Conservation (phyloP, 805 yeast genomes). For the Kregervanrija fluxuum region DNA sequence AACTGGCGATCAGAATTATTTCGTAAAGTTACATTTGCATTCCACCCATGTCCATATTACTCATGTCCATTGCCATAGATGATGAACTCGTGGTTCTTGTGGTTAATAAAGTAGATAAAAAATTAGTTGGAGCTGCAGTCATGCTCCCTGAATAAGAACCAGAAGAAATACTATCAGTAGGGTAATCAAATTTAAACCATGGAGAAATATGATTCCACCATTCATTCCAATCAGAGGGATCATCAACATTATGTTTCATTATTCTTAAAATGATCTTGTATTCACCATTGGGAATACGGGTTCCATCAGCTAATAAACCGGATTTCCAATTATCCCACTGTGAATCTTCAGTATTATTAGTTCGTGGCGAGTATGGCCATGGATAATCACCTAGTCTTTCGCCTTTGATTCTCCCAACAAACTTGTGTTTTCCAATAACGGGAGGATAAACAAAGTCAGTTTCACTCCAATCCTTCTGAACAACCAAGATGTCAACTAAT, state of each 20-base stretch:
- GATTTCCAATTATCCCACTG: slow-evolving; percentile 8
- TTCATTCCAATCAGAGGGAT: slow-evolving; percentile 1
- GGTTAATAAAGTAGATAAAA: too few species aligned
- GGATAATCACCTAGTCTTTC: slow-evolving; percentile 2
- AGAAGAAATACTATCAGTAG: not conserved
- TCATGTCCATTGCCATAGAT: too few species aligned
- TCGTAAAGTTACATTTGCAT: too few species aligned
- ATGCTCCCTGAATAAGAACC: too few species aligned
- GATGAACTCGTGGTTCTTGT: too few species aligned
- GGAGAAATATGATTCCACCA: slow-evolving; percentile 7
- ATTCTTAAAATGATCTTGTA: slow-evolving; percentile 4
- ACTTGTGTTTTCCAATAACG: slow-evolving; percentile 2
- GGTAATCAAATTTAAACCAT: slow-evolving; percentile 2
- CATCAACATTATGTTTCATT: slow-evolving; percentile 2
- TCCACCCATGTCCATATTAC: too few species aligned
- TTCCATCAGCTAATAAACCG: slow-evolving; percentile 1
- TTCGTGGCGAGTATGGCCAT: slow-evolving; percentile 2
- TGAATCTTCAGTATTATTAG: not conserved
- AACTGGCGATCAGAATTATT: too few species aligned
- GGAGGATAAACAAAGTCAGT: slow-evolving; percentile 5
- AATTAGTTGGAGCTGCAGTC: too few species aligned
- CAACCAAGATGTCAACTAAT: slow-evolving; percentile 4
- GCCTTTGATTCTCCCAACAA: slow-evolving; percentile 1
- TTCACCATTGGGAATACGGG: slow-evolving; percentile 3
- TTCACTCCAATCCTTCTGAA: slow-evolving; percentile 6